Base-by-base conservation (phyloP, 306 rosid genomes). In the Lupinus albus region DNA sequence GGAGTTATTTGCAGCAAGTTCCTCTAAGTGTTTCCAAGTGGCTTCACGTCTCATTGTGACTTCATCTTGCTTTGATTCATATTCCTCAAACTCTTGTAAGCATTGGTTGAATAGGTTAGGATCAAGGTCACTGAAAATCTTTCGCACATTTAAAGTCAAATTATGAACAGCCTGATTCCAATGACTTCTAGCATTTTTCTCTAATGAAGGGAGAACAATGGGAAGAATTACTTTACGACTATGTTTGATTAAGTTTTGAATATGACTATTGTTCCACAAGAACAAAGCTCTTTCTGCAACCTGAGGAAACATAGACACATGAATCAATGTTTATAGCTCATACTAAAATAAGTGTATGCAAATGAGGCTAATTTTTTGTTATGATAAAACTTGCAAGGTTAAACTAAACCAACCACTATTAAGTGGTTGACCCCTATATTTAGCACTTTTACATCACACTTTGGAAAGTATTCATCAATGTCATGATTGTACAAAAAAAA, bases 91-190 rank as follows among this genome's bases (percentile, higher is more conserved):
- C 78, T 78, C 72, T 5, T 59, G 76, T 48, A 79, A 67, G 78
- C 90, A 87, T 69, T 87, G 84, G 48, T 76, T 62, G 74, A 73
- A 80, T 30, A 87, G 76, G 45, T 84, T 85, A 2, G 86, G 75
- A 61, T 87, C 93, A 45, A 84, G 79, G 66, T 87, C 88, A 9
- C 32, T 20, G 78, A 84, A 84, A 16, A 81, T 52, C 73, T 87
- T 84, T 49, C 83, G 83, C 51, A 80, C 89, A 28, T 83, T 87
- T 64, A 84, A 54, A 35, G 93, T 84, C 84, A 87, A 70, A 70
- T 89, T 79, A 64, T 83, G 89, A 28, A 87, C 93, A 63, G 85
- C 93, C 56, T 80, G 93, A 62, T 77, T 87, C 93, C 93, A 85
- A 54, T 85, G 94, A 14, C 70, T 79, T 78, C 74, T 80, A 8